A percentile compares a stretch with the other conserved stretches of the same genome.
These are phyloP conservation scores for Agaricus subrufescens DNA, from an alignment of 768 basidiomycete species.

Conservation along the genomic window DNA sequence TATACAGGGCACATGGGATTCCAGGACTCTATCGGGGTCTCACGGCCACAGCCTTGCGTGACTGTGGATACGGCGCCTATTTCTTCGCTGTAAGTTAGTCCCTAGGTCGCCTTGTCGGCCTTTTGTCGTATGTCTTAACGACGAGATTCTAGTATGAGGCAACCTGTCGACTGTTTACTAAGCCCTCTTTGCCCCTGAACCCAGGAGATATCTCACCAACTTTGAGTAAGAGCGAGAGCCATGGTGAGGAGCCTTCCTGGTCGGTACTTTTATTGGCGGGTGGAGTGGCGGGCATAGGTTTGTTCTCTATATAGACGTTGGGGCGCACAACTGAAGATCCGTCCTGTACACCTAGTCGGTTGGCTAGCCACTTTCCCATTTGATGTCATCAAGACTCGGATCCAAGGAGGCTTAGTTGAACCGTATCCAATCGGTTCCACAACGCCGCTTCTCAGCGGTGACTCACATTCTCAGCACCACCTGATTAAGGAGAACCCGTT, in stretches of 20 bases:
- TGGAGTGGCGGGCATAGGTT: conserved; percentile 66
- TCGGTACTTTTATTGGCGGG: conserved; percentile 65
- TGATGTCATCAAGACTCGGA: conserved; percentile 87
- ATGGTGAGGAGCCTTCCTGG: conserved; percentile 39
- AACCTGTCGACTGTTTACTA: conserved; percentile 45
- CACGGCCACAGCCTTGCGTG: conserved; percentile 67
- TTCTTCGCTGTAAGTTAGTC: conserved; percentile 59
- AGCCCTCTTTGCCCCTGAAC: conserved; percentile 12
- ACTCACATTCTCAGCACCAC: not conserved
- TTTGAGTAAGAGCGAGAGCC: conserved; percentile 35
- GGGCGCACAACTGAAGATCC: not conserved
- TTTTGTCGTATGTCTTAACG: not conserved
- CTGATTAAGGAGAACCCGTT: conserved; percentile 42
- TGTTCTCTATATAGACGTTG: not conserved
- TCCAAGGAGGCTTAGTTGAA: conserved; percentile 50
- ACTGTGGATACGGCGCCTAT: conserved; percentile 83
- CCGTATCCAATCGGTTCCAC: not conserved
- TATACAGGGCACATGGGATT: conserved; percentile 53
- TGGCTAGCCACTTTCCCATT: conserved; percentile 85
- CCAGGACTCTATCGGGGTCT: conserved; percentile 76
- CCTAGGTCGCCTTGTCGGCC: not conserved
- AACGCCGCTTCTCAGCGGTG: conserved; percentile 13
- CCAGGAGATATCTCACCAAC: conserved; percentile 23
- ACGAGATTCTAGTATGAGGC: conserved; percentile 50
- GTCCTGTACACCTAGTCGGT: conserved; percentile 34